Evolutionary conservation across 805 yeast genomes (phyloP).

Genomic region (Sugiyamaella lignohabitans): DNA sequence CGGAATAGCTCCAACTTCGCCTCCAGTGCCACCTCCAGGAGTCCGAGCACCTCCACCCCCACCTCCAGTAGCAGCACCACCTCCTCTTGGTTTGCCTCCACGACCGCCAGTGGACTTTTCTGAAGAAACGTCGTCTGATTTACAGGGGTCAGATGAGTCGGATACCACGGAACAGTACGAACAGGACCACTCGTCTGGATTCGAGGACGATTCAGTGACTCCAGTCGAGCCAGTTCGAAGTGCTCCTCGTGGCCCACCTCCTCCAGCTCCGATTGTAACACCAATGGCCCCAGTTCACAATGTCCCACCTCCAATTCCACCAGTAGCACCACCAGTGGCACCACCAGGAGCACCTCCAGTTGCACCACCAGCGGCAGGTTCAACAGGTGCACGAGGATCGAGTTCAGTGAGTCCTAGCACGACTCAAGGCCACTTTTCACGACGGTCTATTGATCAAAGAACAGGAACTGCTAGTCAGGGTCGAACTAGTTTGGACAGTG

Average conservation of each 20-base stretch:
- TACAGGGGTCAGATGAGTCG: slow-evolving; percentile 1
- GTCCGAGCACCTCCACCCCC: slow-evolving; percentile 18
- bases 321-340: slow-evolving; percentile 22
- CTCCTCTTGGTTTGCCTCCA: slow-evolving; percentile 18
- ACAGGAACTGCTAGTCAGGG: too few relatives aligned
- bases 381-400: background rate
- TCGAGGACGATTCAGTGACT: background rate
- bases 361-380: background rate
- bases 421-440: background rate
- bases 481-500: slow-evolving; percentile 8
- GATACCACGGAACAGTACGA: slow-evolving; percentile 5
- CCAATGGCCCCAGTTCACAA: slow-evolving; percentile 20
- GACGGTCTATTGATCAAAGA: slow-evolving; percentile 21
- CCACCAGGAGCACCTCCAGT: slow-evolving; percentile 14
- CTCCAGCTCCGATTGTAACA: slow-evolving; percentile 6
- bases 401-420: background rate
- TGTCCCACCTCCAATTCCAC: slow-evolving; percentile 19
- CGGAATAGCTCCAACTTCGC: slow-evolving; percentile 5
- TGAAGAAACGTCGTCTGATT: background rate
- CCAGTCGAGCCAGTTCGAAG: too few relatives aligned
- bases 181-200: slow-evolving; percentile 21
- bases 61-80: slow-evolving; percentile 15
- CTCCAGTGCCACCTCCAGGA: slow-evolving; percentile 19
- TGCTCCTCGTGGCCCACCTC: slow-evolving; percentile 12
- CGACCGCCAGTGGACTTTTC: slow-evolving; percentile 9